Conservation (phyloP, 2,329 filamentous ascomycete genomes). For the Trichophyton schoenleinii region DNA sequence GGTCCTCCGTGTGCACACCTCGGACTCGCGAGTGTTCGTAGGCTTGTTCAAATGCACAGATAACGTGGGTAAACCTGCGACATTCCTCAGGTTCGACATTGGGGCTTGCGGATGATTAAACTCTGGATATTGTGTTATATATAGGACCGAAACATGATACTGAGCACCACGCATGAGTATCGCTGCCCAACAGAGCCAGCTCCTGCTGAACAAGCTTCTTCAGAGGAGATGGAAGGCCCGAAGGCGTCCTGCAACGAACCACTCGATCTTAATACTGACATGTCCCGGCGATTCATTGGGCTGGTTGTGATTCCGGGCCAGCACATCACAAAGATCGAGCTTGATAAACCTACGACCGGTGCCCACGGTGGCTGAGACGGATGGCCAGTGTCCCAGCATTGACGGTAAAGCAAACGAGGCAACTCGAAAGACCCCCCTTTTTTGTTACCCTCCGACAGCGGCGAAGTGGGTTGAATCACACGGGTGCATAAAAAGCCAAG, state of each 20-base stretch:
- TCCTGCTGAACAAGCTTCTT: constrained; percentile 22
- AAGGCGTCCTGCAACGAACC: constrained; percentile 18
- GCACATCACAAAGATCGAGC: constrained; percentile 75
- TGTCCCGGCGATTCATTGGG: constrained; percentile 77
- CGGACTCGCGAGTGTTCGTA: constrained; percentile 76
- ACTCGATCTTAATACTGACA: constrained; percentile 46
- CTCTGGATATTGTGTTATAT: not conserved
- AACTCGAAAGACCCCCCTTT: no score
- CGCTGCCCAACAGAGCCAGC: constrained; percentile 52
- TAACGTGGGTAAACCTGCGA: constrained; percentile 47
- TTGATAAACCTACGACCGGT: constrained; percentile 43
- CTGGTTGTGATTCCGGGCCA: constrained; percentile 79
- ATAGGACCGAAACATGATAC: constrained; percentile 77
- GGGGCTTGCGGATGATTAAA: not conserved
- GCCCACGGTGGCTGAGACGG: not conserved
- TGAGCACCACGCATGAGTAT: constrained; percentile 80
- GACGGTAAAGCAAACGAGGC: not conserved
- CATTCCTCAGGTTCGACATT: not conserved
- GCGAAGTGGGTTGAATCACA: not conserved
- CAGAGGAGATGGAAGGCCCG: constrained; percentile 12
- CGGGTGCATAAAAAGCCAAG: not conserved
- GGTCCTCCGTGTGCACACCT: constrained; percentile 64
- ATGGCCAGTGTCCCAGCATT: not conserved
- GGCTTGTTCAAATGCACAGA: constrained; percentile 93
- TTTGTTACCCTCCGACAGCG: not conserved